Base-by-base conservation (phyloP, 306 rosid species). In the Casuarina cunninghamiana region DNA sequence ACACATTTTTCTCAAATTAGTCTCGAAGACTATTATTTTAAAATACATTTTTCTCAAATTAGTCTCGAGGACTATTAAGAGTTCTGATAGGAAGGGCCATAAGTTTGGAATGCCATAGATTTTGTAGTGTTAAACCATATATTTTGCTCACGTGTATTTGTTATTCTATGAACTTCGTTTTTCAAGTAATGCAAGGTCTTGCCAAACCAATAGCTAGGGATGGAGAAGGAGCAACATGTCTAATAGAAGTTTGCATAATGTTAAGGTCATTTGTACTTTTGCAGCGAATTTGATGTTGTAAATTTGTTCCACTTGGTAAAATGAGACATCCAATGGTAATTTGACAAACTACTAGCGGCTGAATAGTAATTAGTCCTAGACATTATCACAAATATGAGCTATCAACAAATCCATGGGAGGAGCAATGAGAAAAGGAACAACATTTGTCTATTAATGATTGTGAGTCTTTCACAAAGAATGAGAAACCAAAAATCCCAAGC, bases 211-310 rank as follows among this genome's bases (percentile, higher is more conserved):
- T 93, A 82, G 97, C 97, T 73, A 92, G 97, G 97, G 99, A 93
- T 79, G 99, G 99, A 77, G 97, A 95, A 85, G 97, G 99, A 74
- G 99, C 99, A 74, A 95, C 99, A n/a, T 95, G 97, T 87, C 91
- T 95, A 17, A 85, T 93, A 83, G 99, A 95, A 96, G 99, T 95
- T 21, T 54, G 88, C 81, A 68, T 26, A 71, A 43, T 53, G 72
- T 80, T 65, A 69, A 77, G 73, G 71, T 71, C 78, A 62, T 74
- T 39, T 77, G 19, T 74, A 35, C 78, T 55, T 51, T 10, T 58
- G 54, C 43, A 45, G 71, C 63, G 41, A 54, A 39, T 43, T 10
- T 37, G 15, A 37, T 10, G 37, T 75, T 67, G 39, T 69, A 61
- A 26, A 72, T 17, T 75, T 50, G 16, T 62, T 69, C 70, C 63